A percentile compares a stretch with the other conserved stretches of the same genome.
Evolutionary conservation across 805 yeast species (phyloP).

Genomic region (Blastobotrys attinorum): DNA sequence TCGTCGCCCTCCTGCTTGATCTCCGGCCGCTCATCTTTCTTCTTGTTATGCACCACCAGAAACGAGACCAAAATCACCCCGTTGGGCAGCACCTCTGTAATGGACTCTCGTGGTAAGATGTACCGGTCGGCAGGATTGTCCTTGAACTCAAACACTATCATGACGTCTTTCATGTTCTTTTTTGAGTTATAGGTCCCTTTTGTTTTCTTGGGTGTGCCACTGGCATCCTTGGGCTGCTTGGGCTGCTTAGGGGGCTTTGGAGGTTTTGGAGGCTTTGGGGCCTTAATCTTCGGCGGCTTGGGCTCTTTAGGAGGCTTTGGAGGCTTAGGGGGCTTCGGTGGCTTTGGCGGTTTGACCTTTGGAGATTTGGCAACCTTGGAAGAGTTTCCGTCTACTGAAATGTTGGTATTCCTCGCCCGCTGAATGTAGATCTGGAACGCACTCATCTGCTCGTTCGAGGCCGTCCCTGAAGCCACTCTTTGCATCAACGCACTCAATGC

Average conservation of each 20-base stretch:
- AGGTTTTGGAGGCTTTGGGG: slow-evolving; percentile 8
- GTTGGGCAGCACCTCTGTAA: slow-evolving; percentile 45
- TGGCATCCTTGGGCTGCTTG: slow-evolving; percentile 5
- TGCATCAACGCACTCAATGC: slow-evolving; percentile 68
- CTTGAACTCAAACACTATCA: slow-evolving; percentile 73
- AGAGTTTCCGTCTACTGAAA: neutral
- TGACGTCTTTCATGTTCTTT: slow-evolving; percentile 54
- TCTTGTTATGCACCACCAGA: slow-evolving; percentile 22
- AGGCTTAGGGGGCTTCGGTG: slow-evolving; percentile 10
- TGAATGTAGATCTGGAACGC: slow-evolving; percentile 76
- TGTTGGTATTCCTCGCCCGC: slow-evolving; percentile 48
- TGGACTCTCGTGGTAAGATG: slow-evolving; percentile 65
- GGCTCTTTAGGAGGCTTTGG: slow-evolving; percentile 12
- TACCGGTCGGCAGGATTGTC: slow-evolving; percentile 74
- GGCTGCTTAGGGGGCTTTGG: slow-evolving; percentile 12
- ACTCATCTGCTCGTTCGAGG: slow-evolving; percentile 60
- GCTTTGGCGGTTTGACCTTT: slow-evolving; percentile 8
- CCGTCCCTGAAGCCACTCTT: slow-evolving; percentile 76
- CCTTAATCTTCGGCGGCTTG: slow-evolving; percentile 4
- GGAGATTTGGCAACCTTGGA: neutral
- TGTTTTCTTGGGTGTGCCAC: slow-evolving; percentile 17
- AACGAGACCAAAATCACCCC: slow-evolving; percentile 33
- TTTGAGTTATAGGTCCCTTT: slow-evolving; percentile 31
- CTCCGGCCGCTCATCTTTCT: no score
- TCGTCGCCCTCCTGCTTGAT: slow-evolving; percentile 15